phyloP scores from a whole-genome alignment of 768 basidiomycete genomes.

The Gloeopeniophorella convolvens region DNA sequence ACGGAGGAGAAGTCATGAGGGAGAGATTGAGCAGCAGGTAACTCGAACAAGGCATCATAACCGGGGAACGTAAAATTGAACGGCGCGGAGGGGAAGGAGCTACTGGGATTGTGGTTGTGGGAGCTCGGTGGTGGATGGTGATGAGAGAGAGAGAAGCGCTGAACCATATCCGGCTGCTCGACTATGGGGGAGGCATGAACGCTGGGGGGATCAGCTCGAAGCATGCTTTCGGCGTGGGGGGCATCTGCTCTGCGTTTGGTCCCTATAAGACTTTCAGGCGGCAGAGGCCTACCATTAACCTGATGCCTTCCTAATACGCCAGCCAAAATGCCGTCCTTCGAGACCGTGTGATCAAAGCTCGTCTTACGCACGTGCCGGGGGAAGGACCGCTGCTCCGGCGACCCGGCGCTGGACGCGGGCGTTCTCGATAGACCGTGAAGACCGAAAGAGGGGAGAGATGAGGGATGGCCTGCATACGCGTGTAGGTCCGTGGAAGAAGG shows the following conservation, averaged over 20 bases:
- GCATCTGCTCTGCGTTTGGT: conserved; percentile 77
- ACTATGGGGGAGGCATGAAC: conserved; percentile 18
- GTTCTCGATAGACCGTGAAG: conserved; percentile 49
- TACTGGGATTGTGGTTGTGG: conserved; percentile 32
- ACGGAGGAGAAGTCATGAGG: conserved; percentile 28
- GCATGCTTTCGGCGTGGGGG: conserved; percentile 73
- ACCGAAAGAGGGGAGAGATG: conserved; percentile 69
- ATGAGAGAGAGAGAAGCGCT: conserved; percentile 24
- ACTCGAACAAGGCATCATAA: conserved; percentile 52
- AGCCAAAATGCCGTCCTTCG: conserved; percentile 52
- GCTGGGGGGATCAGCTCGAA: conserved; percentile 69
- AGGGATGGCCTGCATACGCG: conserved; percentile 37
- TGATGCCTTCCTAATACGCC: conserved; percentile 68
- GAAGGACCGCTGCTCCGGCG: conserved; percentile 47
- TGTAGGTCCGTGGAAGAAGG: conserved; percentile 2
- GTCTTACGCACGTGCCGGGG: conserved; percentile 89
- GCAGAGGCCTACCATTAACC: conserved; percentile 69
- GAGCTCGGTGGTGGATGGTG: conserved; percentile 18
- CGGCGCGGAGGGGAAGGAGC: conserved; percentile 56
- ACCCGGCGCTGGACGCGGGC: conserved; percentile 25
- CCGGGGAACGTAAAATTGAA: conserved; percentile 73
- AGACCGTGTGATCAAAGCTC: conserved; percentile 90
- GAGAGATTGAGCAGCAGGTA: conserved; percentile 23
- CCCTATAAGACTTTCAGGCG: conserved; percentile 57
- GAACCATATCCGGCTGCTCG: conserved; percentile 14